Evolutionary conservation across 768 basidiomycete species (phyloP).

Genomic region (Suillus sp.): DNA sequence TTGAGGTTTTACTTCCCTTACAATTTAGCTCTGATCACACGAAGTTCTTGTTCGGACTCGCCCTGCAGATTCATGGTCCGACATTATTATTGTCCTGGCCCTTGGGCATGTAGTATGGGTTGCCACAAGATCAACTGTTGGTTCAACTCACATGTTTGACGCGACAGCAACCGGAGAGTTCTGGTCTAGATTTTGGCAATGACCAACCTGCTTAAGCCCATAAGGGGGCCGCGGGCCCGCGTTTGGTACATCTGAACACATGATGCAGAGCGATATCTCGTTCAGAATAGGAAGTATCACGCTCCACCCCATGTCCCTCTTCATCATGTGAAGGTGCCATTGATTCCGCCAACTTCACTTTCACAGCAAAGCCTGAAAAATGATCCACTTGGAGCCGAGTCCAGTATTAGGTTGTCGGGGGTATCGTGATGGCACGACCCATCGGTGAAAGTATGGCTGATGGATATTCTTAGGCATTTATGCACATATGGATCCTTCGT

Average conservation of each 20-base stretch:
- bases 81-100: background rate
- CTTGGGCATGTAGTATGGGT: background rate
- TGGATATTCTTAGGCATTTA: constrained; percentile 3
- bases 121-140: background rate
- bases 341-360: background rate
- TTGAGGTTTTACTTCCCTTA: background rate
- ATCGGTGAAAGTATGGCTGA: background rate
- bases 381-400: background rate
- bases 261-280: background rate
- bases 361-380: background rate
- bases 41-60: background rate
- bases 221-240: constrained; percentile 5
- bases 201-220: background rate
- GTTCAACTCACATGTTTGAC: background rate
- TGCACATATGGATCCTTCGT: background rate
- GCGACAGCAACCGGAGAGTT: too few species aligned
- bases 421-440: background rate
- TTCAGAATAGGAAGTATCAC: background rate
- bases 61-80: background rate
- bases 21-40: background rate
- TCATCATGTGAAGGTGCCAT: background rate
- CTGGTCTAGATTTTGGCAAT: background rate
- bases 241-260: background rate
- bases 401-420: background rate
- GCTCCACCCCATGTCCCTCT: background rate